Base-by-base conservation (phyloP, 345 rosid species). In the Streptanthus diversifolius region DNA sequence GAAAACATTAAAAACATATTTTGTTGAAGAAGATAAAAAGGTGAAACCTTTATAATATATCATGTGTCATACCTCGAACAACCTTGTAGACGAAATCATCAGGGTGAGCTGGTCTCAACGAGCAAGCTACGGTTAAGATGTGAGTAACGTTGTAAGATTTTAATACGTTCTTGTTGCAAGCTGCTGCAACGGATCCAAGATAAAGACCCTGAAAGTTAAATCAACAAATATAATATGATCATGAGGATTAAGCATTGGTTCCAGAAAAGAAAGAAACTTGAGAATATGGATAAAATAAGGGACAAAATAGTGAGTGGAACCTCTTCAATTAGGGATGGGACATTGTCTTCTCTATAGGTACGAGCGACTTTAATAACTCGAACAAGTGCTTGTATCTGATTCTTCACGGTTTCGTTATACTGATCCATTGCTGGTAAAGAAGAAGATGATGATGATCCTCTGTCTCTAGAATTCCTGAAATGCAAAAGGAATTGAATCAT, bases 291-390 rank as follows among this genome's bases (percentile, higher is more conserved):
- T n/a, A n/a, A n/a, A n/a, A n/a, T n/a, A n/a, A n/a, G n/a, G n/a
- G n/a, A n/a, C n/a, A 12, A 27, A 15, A 18, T 0, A 10, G 5
- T 0, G 21, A 35, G 21, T 14, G 24, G 9, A 2, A 86, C 93
- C 85, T 82, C 81, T 70, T 85, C 81, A 22, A 89, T 87, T 72
- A 56, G 76, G 64, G 82, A 85, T 3, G 84, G 87, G 55, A 77
- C 77, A 66, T 53, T 80, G 43, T 82, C 90, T 2, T 80, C 85
- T 76, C 80, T 79, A 73, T 64, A 64, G 64, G 80, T 48, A 57
- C 80, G 64, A 13, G 83, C 66, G 3, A 79, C 72, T 57, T 66
- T 81, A 5, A 82, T 59, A 71, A 73, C 85, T 25, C 85, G 82
- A 79, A 63, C 68, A 66, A 87, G 81, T 5, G 84, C 87, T 43